Evolutionary conservation across 306 rosid genomes (phyloP).

Genomic region (Boehmeria nivea): DNA sequence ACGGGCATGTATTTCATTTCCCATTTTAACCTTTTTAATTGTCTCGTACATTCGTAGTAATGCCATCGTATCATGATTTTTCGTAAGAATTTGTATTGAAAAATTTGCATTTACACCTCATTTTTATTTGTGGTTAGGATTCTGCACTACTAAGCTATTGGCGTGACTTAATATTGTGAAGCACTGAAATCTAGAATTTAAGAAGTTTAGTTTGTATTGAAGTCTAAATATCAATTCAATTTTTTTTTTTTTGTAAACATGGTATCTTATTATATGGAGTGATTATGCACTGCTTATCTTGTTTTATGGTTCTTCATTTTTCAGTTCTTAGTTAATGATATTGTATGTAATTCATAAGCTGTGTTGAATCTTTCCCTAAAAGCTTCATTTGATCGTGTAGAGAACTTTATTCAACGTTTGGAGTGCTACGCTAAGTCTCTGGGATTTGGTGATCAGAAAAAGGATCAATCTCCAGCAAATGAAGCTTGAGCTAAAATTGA

Average conservation of each 20-base stretch:
- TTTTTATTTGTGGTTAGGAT: too few species aligned
- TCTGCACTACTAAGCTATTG: too few species aligned
- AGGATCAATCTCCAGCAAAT: conserved; percentile 70
- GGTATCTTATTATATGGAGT: too few species aligned
- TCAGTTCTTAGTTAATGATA: not conserved
- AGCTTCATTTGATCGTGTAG: conserved; percentile 45
- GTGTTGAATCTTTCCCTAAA: conserved; percentile 9
- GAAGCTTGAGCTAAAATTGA: conserved; percentile 83
- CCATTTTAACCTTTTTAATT: conserved; percentile 10
- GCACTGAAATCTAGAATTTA: too few species aligned
- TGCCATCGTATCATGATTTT: not conserved
- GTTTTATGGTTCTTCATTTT: not conserved
- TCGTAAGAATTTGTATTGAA: too few species aligned
- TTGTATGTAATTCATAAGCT: not conserved
- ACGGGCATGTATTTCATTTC: conserved; percentile 15
- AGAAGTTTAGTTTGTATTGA: too few species aligned
- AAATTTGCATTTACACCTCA: too few species aligned
- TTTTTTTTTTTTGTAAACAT: too few species aligned
- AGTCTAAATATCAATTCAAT: too few species aligned
- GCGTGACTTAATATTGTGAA: too few species aligned
- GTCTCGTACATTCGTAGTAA: not conserved
- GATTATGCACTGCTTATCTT: too few species aligned
- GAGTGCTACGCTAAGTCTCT: conserved; percentile 47
- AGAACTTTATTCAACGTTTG: conserved; percentile 66
- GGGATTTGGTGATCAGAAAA: conserved; percentile 82